These are phyloP conservation scores for Mycena alexandri DNA, from an alignment of 768 basidiomycete species.

Conservation along the genomic window DNA sequence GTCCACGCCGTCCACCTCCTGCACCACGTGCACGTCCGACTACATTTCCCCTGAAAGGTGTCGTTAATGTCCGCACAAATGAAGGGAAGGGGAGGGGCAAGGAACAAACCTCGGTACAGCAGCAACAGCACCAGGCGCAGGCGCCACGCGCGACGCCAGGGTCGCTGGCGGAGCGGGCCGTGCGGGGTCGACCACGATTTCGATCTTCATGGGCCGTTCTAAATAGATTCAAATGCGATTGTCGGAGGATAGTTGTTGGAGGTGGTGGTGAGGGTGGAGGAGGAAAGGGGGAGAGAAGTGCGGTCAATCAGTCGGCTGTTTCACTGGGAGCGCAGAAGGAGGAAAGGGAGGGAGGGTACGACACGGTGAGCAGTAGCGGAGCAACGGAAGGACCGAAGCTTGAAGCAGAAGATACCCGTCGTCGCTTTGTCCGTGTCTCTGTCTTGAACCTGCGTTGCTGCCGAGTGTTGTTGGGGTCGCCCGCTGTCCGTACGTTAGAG, in stretches of 20 bases:
- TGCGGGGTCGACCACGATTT: slow-evolving; percentile 93
- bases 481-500: slow-evolving; percentile 45
- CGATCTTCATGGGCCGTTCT: slow-evolving; percentile 99
- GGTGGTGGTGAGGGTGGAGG: slow-evolving; percentile 47
- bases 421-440: slow-evolving; percentile 42
- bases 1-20: slow-evolving; percentile 58
- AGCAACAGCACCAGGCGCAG: slow-evolving; percentile 58
- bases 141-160: slow-evolving; percentile 88
- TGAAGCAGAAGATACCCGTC: slow-evolving; percentile 42
- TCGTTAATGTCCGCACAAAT: too few species aligned
- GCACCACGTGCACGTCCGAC: slow-evolving; percentile 48
- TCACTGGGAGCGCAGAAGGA: slow-evolving; percentile 55
- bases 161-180: slow-evolving; percentile 70
- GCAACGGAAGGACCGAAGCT: slow-evolving; percentile 38
- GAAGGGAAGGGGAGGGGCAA: background rate
- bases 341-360: slow-evolving; percentile 57
- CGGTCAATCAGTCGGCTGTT: slow-evolving; percentile 60
- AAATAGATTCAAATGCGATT: slow-evolving; percentile 42
- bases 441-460: slow-evolving; percentile 12
- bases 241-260: slow-evolving; percentile 38
- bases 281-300: slow-evolving; percentile 52
- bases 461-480: background rate
- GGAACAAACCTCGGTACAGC: slow-evolving; percentile 49
- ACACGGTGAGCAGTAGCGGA: slow-evolving; percentile 42
- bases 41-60: too few species aligned